phyloP scores from a whole-genome alignment of 306 rosid genomes.

The Cucurbita pepo region DNA sequence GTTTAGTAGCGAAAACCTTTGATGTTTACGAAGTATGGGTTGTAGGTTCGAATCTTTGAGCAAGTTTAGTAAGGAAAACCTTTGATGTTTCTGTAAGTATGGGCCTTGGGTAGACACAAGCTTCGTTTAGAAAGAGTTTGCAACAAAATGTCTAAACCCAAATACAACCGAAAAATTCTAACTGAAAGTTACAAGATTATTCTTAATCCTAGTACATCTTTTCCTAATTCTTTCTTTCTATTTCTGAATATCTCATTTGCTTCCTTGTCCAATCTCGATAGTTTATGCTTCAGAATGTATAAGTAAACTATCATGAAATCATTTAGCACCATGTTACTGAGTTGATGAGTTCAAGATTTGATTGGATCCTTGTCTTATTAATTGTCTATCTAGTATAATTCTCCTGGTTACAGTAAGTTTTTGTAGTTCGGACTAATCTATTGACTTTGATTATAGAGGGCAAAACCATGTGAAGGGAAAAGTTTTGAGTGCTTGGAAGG shows the following conservation, averaged over 20 bases:
- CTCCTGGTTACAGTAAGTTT: background rate
- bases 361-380: background rate
- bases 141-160: too few relatives aligned
- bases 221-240: background rate
- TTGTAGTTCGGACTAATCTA: background rate
- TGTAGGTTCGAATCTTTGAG: too few relatives aligned
- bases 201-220: background rate
- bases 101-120: too few relatives aligned
- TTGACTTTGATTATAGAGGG: conserved; percentile 29
- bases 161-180: too few relatives aligned
- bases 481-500: conserved; percentile 61
- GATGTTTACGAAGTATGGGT: too few relatives aligned
- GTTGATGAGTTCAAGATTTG: background rate
- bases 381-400: background rate
- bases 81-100: too few relatives aligned
- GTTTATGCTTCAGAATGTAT: background rate
- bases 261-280: background rate
- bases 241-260: background rate
- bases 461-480: conserved; percentile 56
- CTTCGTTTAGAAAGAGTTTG: too few relatives aligned
- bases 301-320: background rate
- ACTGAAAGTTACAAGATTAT: too few relatives aligned
- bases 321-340: background rate
- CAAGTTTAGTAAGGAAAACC: too few relatives aligned
- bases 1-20: too few relatives aligned